Evolutionary conservation across 2,329 filamentous ascomycete species (phyloP).

Genomic region (Fusarium goolgardi): DNA sequence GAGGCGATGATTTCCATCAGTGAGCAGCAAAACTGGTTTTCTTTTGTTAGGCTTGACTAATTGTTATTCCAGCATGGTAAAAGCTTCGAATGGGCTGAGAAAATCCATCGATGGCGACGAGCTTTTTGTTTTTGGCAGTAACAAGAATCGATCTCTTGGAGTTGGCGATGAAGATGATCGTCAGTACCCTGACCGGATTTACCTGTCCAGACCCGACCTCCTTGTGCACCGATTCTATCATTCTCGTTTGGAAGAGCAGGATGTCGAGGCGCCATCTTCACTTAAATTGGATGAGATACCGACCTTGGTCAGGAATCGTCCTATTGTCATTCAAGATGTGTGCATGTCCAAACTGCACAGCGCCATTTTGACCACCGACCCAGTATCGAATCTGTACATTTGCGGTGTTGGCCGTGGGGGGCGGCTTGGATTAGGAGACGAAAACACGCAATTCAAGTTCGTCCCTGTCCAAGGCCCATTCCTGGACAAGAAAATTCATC

Average conservation of each 20-base stretch:
- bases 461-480: constrained; percentile 83
- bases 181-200: constrained; percentile 88
- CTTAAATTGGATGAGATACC: constrained; percentile 69
- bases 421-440: constrained; percentile 87
- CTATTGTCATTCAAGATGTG: constrained; percentile 82
- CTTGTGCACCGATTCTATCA: constrained; percentile 79
- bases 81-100: constrained; percentile 29
- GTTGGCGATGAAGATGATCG: constrained; percentile 96
- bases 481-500: constrained; percentile 76
- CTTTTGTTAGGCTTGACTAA: constrained; percentile 25
- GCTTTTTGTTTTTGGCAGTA: constrained; percentile 93
- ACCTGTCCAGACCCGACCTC: constrained; percentile 79
- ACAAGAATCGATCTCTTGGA: constrained; percentile 92
- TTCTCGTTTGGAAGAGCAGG: constrained; percentile 68
- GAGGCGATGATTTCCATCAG: constrained; percentile 44
- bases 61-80: constrained; percentile 36
- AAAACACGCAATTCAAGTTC: constrained; percentile 89
- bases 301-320: constrained; percentile 75
- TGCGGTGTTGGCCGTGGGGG: constrained; percentile 93
- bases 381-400: constrained; percentile 89
- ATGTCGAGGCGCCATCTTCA: constrained; percentile 47
- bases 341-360: constrained; percentile 92
- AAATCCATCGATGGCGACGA: constrained; percentile 73
- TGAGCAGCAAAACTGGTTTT: constrained; percentile 39
- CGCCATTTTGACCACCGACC: constrained; percentile 86